Evolutionary conservation across 306 rosid genomes (phyloP).

Genomic region (Vigna radiata): DNA sequence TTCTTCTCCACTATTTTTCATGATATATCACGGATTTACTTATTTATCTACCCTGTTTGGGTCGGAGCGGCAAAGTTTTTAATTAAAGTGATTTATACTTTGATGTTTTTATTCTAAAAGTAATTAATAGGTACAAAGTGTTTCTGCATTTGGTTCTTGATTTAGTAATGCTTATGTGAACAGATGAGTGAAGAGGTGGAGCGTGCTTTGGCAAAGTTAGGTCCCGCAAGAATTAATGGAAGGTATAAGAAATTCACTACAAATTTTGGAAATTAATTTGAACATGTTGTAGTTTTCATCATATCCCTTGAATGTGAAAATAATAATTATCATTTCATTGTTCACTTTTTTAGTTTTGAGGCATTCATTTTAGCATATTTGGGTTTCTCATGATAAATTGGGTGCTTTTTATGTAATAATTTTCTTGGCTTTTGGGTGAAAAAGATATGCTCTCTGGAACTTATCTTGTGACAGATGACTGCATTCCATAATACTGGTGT

Average conservation of each 20-base stretch:
- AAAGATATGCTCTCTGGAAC: background rate
- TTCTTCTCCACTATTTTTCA: too few relatives aligned
- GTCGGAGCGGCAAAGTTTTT: background rate
- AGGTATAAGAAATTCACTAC: conserved; percentile 58
- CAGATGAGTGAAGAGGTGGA: conserved; percentile 98
- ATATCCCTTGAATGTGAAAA: conserved; percentile 19
- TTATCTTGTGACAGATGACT: conserved; percentile 15
- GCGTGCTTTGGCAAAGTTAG: conserved; percentile 89
- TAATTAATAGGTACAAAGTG: background rate
- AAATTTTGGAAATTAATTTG: conserved; percentile 36
- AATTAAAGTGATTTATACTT: background rate
- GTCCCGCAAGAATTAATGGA: conserved; percentile 81
- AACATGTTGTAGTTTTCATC: conserved; percentile 24
- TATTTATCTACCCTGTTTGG: background rate
- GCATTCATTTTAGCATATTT: conserved; percentile 7
- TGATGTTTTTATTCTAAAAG: background rate
- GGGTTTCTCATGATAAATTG: background rate
- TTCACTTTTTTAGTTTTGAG: conserved; percentile 25
- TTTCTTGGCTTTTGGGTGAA: conserved; percentile 4
- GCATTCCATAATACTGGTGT: background rate
- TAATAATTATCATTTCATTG: background rate
- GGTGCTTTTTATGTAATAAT: background rate
- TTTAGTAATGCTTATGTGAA: conserved; percentile 42
- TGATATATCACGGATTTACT: too few relatives aligned
- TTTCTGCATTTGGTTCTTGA: conserved; percentile 33